Base-by-base conservation (phyloP, 805 yeast genomes). In the Wickerhamiella vanderwaltii region DNA sequence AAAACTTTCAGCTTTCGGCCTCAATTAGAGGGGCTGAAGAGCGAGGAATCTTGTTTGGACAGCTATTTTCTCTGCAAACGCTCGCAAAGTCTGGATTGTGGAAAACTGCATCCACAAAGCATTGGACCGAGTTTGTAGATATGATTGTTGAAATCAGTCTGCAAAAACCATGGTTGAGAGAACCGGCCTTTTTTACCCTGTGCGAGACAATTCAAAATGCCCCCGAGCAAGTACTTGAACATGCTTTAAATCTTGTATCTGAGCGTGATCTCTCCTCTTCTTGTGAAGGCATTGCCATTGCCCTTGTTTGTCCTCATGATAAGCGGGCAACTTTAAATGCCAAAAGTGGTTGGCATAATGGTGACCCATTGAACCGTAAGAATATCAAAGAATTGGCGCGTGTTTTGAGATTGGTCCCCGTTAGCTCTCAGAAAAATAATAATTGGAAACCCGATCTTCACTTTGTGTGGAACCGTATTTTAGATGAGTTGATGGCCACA, bases 121-220 rank as follows among this genome's bases (percentile, higher is more conserved):
- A 68, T 35, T 62, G 66, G 38, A 46, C 54, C 13, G 56, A 60
- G 9, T 70, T 78, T 34, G 57, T 73, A 20, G 60, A 65, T 4
- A 56, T 64, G 23, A 51, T 81, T 28, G 56, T 83, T 4, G 74
- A 71, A 18, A 63, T 87, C 43, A 71, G 93, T 0, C 57, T 64
- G 11, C 49, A 63, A 26, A 88, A 87, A 57, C 72, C 82, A 1
- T 87, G 96, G 96, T 71, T 87, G 31, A 66, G 93, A 46, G 95
- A 88, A 59, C 75, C 93, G 3, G 68, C 84, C 30, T 67, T 82
- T 51, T 82, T 68, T 53, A 80, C 93, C 1, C 63, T 87, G 35
- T 73, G 70, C 50, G 76, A 72, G 40, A 13, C 35, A 9, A 39
- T 50, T 26, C 29, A 38, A 16, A 12, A 22, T 15, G 37, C 35